phyloP scores from a whole-genome alignment of 2,329 filamentous ascomycete genomes.

The Hymenotorrendiella dingleyae region DNA sequence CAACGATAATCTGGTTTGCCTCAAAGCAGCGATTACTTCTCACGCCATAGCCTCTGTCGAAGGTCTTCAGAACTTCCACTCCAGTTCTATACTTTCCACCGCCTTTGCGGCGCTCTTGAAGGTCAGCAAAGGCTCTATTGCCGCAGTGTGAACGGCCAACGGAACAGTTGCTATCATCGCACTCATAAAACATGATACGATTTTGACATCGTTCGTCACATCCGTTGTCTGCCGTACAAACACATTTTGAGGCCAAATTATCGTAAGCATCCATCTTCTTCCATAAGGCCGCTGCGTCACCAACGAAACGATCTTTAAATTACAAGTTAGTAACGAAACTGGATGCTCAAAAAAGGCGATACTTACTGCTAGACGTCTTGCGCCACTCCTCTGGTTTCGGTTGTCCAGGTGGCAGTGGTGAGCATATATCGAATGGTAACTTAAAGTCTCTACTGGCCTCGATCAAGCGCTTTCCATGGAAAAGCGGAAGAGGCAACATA shows the following conservation, averaged over 20 bases:
- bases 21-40: constrained; percentile 83
- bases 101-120: constrained; percentile 67
- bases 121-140: constrained; percentile 81
- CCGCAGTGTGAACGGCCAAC: constrained; percentile 67
- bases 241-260: constrained; percentile 70
- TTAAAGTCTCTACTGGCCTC: constrained; percentile 76
- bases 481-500: constrained; percentile 71
- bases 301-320: constrained; percentile 75
- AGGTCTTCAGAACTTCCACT: constrained; percentile 90
- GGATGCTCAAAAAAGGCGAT: not conserved
- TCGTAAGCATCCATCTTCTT: constrained; percentile 71
- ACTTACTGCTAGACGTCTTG: constrained; percentile 82
- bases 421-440: constrained; percentile 84
- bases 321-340: constrained; percentile 19
- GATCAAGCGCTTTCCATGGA: constrained; percentile 64
- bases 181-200: constrained; percentile 95
- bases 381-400: constrained; percentile 91
- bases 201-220: constrained; percentile 92
- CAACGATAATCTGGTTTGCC: constrained; percentile 92
- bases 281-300: constrained; percentile 75
- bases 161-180: constrained; percentile 83
- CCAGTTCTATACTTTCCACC: constrained; percentile 87
- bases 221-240: constrained; percentile 70
- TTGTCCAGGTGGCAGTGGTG: constrained; percentile 76
- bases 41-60: constrained; percentile 83